Evolutionary conservation across 2,329 filamentous ascomycete species (phyloP).

Genomic region (Trichoderma simmonsii): DNA sequence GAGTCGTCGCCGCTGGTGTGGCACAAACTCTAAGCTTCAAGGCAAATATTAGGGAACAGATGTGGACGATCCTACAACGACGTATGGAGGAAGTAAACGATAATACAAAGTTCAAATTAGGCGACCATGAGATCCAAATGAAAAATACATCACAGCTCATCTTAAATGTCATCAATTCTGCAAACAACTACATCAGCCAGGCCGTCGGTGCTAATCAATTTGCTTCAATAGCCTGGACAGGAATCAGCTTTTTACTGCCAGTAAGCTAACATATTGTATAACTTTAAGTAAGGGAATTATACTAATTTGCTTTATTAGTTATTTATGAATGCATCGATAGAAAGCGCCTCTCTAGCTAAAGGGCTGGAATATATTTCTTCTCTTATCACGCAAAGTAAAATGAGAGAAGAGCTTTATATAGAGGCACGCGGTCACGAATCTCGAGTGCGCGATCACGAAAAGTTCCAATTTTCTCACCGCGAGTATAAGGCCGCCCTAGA

Average conservation of each 20-base stretch:
- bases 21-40: background rate
- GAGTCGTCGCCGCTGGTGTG: background rate
- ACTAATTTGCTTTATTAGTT: background rate
- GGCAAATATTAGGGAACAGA: background rate
- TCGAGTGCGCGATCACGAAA: too few species aligned
- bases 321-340: background rate
- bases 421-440: too few species aligned
- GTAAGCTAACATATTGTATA: background rate
- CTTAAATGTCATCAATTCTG: background rate
- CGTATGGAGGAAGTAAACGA: background rate
- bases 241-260: background rate
- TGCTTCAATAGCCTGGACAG: background rate
- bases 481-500: background rate
- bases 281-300: background rate
- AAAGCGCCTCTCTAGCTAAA: background rate
- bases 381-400: background rate
- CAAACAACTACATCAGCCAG: background rate
- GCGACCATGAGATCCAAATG: background rate
- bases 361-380: background rate
- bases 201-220: background rate
- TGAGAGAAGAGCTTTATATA: background rate
- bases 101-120: background rate
- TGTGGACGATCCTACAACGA: background rate
- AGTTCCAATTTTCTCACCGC: background rate
- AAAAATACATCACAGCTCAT: background rate